Evolutionary conservation across 176 grass and related monocot genomes (phyloP).

Genomic region (Raddia guianensis): DNA sequence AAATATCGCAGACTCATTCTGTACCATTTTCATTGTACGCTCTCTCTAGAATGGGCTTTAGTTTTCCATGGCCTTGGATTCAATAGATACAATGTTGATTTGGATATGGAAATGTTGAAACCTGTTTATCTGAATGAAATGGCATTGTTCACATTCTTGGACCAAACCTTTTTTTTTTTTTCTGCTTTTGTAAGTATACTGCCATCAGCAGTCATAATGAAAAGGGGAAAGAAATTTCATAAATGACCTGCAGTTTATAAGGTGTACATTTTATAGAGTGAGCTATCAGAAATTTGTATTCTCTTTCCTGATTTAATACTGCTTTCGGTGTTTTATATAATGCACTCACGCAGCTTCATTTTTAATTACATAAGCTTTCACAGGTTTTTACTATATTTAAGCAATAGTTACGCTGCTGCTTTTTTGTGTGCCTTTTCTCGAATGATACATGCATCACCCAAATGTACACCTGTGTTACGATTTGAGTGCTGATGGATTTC

Average conservation of each 20-base stretch:
- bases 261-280: neutral
- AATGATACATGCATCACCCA: neutral
- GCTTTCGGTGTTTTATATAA: neutral
- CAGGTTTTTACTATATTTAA: neutral
- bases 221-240: neutral
- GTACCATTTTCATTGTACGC: conserved; percentile 72
- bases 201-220: neutral
- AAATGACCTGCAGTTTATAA: neutral
- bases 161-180: neutral
- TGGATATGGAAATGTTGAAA: neutral
- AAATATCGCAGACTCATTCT: conserved; percentile 41
- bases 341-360: neutral
- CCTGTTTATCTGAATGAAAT: no score
- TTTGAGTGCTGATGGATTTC: conserved; percentile 38
- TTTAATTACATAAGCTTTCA: neutral
- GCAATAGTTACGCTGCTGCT: neutral
- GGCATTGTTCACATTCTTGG: no score
- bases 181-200: neutral
- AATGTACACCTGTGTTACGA: neutral
- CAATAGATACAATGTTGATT: conserved; percentile 31
- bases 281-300: neutral
- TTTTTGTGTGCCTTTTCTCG: neutral
- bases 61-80: conserved; percentile 21
- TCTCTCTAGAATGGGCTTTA: conserved; percentile 80
- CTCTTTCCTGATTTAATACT: neutral